Percentiles rank a stretch among this genome's conserved stretches.
These are phyloP conservation scores for Lavandula angustifolia DNA, from an alignment of 257 asterid genomes.

Conservation along the genomic window DNA sequence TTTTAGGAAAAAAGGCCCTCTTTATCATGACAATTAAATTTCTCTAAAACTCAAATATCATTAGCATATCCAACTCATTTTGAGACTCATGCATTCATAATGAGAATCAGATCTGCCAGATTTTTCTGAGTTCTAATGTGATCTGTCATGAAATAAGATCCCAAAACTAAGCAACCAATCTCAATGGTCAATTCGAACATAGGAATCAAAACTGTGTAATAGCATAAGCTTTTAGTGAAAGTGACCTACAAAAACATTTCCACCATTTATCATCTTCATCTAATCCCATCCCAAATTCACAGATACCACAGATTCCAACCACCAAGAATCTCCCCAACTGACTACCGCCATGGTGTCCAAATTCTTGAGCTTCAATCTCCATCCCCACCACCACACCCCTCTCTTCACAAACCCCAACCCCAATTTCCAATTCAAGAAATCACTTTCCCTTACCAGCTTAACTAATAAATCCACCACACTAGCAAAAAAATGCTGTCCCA, in stretches of 20 bases:
- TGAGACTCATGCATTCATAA: too few relatives aligned
- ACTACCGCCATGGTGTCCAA: constrained; percentile 49
- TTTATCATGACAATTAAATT: too few relatives aligned
- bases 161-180: neutral
- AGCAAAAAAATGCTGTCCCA: constrained; percentile 16
- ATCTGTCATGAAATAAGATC: constrained; percentile 17
- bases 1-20: too few relatives aligned
- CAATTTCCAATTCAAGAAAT: constrained; percentile 5
- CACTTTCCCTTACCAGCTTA: constrained; percentile 25
- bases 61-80: too few relatives aligned
- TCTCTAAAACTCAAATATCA: too few relatives aligned
- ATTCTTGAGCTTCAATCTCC: constrained; percentile 44
- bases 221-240: neutral
- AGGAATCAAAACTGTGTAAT: neutral
- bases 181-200: neutral
- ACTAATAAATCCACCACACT: constrained; percentile 6
- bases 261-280: constrained; percentile 38
- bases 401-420: constrained; percentile 33
- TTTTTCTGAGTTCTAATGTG: neutral
- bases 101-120: neutral
- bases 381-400: constrained; percentile 30
- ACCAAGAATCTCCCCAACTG: constrained; percentile 23
- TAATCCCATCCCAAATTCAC: constrained; percentile 20
- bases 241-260: constrained; percentile 20
- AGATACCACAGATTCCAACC: constrained; percentile 30